phyloP scores from a whole-genome alignment of 139 green algal species.

The Chlorella sp. region DNA sequence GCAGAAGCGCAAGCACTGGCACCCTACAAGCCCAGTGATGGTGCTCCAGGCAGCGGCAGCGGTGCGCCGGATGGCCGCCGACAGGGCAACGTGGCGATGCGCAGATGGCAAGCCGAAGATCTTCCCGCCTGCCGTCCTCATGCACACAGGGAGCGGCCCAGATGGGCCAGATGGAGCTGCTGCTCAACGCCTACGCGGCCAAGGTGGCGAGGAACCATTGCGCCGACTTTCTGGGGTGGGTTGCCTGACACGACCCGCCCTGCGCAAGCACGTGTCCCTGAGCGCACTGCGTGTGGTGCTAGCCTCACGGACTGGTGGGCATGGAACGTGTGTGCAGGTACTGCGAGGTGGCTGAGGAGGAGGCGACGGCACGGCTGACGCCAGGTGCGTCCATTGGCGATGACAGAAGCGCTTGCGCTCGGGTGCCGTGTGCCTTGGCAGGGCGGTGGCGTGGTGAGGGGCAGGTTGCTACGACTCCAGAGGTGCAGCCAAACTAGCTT shows the following conservation, averaged over 20 bases:
- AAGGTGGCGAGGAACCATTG: slow-evolving; percentile 47
- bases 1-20: background rate
- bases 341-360: slow-evolving; percentile 43
- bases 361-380: slow-evolving; percentile 48
- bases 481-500: too few species aligned
- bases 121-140: background rate
- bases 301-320: too few species aligned
- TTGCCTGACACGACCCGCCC: too few species aligned
- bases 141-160: slow-evolving; percentile 46
- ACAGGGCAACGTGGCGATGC: background rate
- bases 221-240: slow-evolving; percentile 74
- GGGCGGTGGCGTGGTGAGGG: too few species aligned
- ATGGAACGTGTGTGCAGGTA: too few species aligned
- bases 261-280: too few species aligned
- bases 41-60: background rate
- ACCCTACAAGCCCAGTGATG: background rate
- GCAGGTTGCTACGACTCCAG: too few species aligned
- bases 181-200: slow-evolving; percentile 75
- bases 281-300: too few species aligned
- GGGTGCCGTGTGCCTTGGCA: too few species aligned
- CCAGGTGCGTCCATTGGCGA: too few species aligned
- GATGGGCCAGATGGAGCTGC: slow-evolving; percentile 77
- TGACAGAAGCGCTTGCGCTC: too few species aligned
- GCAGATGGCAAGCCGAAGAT: background rate
- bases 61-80: background rate